Evolutionary conservation across 1,284 basidiomycete species (phyloP).

Genomic region (Sporisorium reilianum): DNA sequence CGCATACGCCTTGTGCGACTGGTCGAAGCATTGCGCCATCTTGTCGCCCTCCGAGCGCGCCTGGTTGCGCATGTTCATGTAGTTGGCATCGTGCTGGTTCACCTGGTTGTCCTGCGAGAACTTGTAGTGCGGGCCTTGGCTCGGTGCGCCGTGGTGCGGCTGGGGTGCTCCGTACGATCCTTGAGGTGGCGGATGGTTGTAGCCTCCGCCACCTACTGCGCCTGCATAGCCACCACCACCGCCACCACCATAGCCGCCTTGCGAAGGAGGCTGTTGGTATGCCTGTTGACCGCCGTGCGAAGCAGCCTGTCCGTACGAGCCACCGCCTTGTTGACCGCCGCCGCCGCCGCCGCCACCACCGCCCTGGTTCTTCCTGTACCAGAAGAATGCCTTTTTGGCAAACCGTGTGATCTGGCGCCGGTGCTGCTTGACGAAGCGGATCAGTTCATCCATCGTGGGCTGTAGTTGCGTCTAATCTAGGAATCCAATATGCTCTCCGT

Average conservation of each 20-base stretch:
- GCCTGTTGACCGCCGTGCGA: slow-evolving; percentile 24
- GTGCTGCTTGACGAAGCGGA: slow-evolving; percentile 63
- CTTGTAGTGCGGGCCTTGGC: slow-evolving; percentile 52
- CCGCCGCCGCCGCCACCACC: slow-evolving; percentile 19
- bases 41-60: slow-evolving; percentile 64
- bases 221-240: slow-evolving; percentile 26
- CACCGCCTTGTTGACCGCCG: slow-evolving; percentile 16
- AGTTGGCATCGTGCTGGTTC: slow-evolving; percentile 65
- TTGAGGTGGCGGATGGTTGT: slow-evolving; percentile 52
- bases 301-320: slow-evolving; percentile 24
- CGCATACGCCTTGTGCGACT: slow-evolving; percentile 74
- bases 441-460: slow-evolving; percentile 54
- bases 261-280: slow-evolving; percentile 12
- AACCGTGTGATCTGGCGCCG: slow-evolving; percentile 54
- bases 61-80: slow-evolving; percentile 61
- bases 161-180: slow-evolving; percentile 52
- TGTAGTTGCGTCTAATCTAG: no score
- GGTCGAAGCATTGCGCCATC: slow-evolving; percentile 65
- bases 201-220: slow-evolving; percentile 24
- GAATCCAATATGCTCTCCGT: no score
- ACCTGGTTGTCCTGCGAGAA: slow-evolving; percentile 62
- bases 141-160: slow-evolving; percentile 31
- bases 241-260: slow-evolving; percentile 17
- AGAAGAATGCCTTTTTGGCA: slow-evolving; percentile 61
- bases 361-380: slow-evolving; percentile 55